phyloP scores from a whole-genome alignment of 257 asterid species.

The Solanum piurae region DNA sequence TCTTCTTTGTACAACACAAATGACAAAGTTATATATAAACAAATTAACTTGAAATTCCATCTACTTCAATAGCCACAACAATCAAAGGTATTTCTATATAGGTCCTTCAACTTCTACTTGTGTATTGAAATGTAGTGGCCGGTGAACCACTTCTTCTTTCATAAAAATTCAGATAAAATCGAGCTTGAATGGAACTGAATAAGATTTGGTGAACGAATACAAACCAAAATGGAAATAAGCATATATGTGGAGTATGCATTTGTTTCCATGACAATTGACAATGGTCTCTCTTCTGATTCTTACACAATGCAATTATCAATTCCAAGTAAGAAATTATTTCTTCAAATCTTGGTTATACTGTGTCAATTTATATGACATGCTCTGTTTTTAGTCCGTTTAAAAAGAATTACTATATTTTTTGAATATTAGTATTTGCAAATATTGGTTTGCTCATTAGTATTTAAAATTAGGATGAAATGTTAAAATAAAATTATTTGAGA shows the following conservation, averaged over 20 bases:
- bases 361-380: neutral
- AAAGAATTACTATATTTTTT: neutral
- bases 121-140: neutral
- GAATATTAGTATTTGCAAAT: neutral
- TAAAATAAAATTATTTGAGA: neutral
- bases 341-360: neutral
- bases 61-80: neutral
- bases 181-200: neutral
- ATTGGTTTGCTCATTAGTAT: neutral
- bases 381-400: neutral
- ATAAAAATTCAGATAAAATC: neutral
- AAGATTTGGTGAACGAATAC: neutral
- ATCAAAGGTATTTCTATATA: neutral
- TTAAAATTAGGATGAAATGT: neutral
- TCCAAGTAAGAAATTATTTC: neutral
- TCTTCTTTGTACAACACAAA: neutral
- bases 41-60: neutral
- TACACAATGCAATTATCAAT: neutral
- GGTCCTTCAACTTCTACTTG: neutral
- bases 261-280: neutral
- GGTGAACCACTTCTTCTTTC: neutral
- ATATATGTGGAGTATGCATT: neutral
- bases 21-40: neutral
- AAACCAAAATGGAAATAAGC: neutral
- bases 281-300: neutral